phyloP scores from a whole-genome alignment of 805 yeast genomes.

The Soucietia sequanensis region DNA sequence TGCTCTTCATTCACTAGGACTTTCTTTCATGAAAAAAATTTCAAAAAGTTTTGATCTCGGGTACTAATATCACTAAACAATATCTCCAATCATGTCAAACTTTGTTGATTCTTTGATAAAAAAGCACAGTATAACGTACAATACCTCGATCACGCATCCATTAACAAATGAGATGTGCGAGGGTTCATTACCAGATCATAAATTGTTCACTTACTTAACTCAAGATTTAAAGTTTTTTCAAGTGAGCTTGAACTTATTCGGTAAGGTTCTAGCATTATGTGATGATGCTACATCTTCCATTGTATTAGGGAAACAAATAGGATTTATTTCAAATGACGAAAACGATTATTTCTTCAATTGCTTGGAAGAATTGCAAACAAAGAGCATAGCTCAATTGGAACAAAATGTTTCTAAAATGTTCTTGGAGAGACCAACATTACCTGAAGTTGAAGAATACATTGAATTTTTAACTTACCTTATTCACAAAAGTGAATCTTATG shows the following conservation, averaged over 20 bases:
- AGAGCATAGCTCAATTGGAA: constrained; percentile 18
- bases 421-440: constrained; percentile 15
- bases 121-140: constrained; percentile 15
- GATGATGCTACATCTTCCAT: constrained; percentile 38
- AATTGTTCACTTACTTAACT: constrained; percentile 42
- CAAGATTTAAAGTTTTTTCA: constrained; percentile 52
- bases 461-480: constrained; percentile 30
- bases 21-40: too few relatives aligned
- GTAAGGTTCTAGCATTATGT: constrained; percentile 44
- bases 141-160: constrained; percentile 34
- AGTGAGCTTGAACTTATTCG: constrained; percentile 40
- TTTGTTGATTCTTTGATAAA: constrained; percentile 11
- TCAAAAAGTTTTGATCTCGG: too few relatives aligned
- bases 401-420: constrained; percentile 18
- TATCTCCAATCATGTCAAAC: too few relatives aligned
- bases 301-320: constrained; percentile 48
- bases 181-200: constrained; percentile 44
- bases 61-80: too few relatives aligned
- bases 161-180: constrained; percentile 45
- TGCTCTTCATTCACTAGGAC: too few relatives aligned
- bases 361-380: constrained; percentile 20
- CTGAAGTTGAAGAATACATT: constrained; percentile 38
- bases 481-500: constrained; percentile 27
- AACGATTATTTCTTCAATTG: constrained; percentile 42
- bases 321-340: constrained; percentile 48